Conservation (phyloP, 1,139 yeast species). For the Kluyveromyces sp. region DNA sequence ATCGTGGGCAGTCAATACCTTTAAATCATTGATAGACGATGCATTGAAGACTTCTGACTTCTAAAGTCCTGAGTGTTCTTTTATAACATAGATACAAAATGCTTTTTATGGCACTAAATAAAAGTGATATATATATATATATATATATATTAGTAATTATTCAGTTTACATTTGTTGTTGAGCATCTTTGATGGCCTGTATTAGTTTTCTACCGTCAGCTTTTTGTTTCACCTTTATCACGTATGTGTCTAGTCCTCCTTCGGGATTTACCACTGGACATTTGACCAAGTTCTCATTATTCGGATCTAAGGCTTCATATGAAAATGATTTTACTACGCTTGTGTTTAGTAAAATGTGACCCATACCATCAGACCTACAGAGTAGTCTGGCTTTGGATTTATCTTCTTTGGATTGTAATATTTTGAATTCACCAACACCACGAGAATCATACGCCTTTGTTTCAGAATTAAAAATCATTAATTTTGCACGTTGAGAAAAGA, state of each 20-base stretch:
- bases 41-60: constrained; percentile 8
- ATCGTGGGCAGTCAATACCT: constrained; percentile 45
- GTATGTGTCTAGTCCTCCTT: constrained; percentile 47
- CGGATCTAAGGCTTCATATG: constrained; percentile 40
- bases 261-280: constrained; percentile 48
- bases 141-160: not conserved
- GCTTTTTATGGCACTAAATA: constrained; percentile 4
- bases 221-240: constrained; percentile 65
- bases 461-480: constrained; percentile 53
- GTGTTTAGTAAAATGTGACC: constrained; percentile 73
- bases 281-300: constrained; percentile 49
- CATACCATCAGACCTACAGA: constrained; percentile 85
- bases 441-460: constrained; percentile 44
- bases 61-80: constrained; percentile 4
- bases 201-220: constrained; percentile 60
- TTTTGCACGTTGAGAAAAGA: constrained; percentile 64
- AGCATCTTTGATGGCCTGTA: constrained; percentile 45
- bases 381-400: constrained; percentile 56
- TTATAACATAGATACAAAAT: not conserved
- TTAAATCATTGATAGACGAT: constrained; percentile 12
- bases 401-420: constrained; percentile 50
- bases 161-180: constrained; percentile 24
- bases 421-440: constrained; percentile 80
- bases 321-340: constrained; percentile 43
- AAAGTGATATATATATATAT: not conserved